Base-by-base conservation (phyloP, 495 filamentous ascomycete species). In the Penicillium coffeae region DNA sequence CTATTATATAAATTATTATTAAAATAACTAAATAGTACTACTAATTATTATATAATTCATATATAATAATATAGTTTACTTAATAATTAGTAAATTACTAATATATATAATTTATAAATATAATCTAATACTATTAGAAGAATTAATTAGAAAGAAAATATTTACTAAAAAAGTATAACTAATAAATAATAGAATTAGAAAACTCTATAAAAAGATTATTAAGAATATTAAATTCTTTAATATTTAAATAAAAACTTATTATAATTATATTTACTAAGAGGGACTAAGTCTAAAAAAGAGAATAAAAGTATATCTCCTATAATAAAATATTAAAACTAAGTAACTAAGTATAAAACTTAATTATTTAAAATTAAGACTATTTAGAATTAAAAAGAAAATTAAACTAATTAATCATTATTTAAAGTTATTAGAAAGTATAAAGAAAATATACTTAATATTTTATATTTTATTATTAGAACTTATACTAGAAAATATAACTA, bases 271-370 rank as follows among this genome's bases (percentile, higher is more conserved):
- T 42, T 52, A 38, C 38, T 34, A 50, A 38, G 52, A 60, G 35
- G 52, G 42, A 51, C 47, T 34, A 45, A 48, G 40, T 38, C 54
- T 62, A 32, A 60, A 60, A 52, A 45, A 47, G 49, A 51, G 51
- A 50, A 59, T 54, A 59, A 63, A 56, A 56, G 21, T 70, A 37
- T 66, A 64, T 19, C 58, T 70, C 12, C 27, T 56, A 42, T 42
- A 60, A 25, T 42, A 42, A 27, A 8, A 42, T 27, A 30, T 70
- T 37, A 63, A 60, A 53, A 65, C 45, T 3, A 64, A 62, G 44
- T 22, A 54, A 59, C 37, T 37, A 52, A 69, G 50, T 21, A 42
- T 60, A n/a, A 68, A 70, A 51, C 40, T 70, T 14, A 41, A 68
- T 18, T 47, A 62, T 49, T 58, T 56, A 34, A 47, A 59, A 37